These are phyloP conservation scores for Astragalus glycyphyllos DNA, from an alignment of 306 rosid species.

Conservation along the genomic window DNA sequence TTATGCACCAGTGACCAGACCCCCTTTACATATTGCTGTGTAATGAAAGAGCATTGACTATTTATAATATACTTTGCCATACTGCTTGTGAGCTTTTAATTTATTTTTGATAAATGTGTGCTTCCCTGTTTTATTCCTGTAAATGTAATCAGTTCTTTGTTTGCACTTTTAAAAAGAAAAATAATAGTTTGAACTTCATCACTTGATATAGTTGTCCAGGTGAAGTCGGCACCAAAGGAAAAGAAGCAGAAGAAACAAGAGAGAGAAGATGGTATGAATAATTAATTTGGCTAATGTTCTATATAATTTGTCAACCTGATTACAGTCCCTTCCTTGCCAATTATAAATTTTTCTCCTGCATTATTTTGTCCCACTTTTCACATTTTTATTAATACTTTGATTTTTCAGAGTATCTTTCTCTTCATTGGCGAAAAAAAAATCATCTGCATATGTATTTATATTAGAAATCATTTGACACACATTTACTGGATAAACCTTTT, in stretches of 20 bases:
- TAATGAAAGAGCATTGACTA: background rate
- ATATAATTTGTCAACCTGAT: constrained; percentile 20
- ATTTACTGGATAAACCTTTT: constrained; percentile 22
- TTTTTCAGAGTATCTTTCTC: constrained; percentile 6
- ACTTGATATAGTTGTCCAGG: constrained; percentile 59
- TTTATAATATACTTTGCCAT: constrained; percentile 24
- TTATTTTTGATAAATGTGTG: constrained; percentile 21
- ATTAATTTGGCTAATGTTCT: constrained; percentile 27
- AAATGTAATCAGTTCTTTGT: constrained; percentile 33
- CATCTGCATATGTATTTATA: background rate
- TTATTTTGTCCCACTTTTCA: constrained; percentile 2
- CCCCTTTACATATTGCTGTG: constrained; percentile 9
- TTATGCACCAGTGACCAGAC: background rate
- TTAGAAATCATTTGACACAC: constrained; percentile 12
- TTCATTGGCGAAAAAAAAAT: background rate
- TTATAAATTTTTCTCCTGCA: constrained; percentile 14
- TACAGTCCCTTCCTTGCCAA: constrained; percentile 28
- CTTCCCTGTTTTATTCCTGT: constrained; percentile 33
- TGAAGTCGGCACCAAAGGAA: constrained; percentile 60
- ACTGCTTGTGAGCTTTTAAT: constrained; percentile 34
- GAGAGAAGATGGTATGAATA: constrained; percentile 61
- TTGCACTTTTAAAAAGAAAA: constrained; percentile 3
- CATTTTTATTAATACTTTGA: constrained; percentile 23
- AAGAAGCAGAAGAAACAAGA: constrained; percentile 62
- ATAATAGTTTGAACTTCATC: constrained; percentile 39